These are phyloP conservation scores for Amaranthus tricolor DNA, from an alignment of 179 eudicot genomes.

Conservation along the genomic window DNA sequence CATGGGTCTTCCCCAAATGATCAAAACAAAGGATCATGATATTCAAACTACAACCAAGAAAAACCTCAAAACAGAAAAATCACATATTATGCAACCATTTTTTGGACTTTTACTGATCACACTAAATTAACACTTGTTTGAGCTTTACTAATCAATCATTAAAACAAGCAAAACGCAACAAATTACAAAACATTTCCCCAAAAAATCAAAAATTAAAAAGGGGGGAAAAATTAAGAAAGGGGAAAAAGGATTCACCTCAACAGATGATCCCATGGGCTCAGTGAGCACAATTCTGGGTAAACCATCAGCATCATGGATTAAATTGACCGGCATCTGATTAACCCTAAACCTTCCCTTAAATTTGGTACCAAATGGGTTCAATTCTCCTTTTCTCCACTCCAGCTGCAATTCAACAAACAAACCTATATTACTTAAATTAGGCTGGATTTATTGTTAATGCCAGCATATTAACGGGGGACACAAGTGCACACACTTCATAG, in stretches of 20 bases:
- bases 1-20: background rate
- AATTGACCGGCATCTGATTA: conserved; percentile 36
- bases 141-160: background rate
- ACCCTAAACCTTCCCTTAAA: conserved; percentile 30
- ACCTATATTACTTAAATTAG: no score
- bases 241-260: conserved; percentile 50
- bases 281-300: conserved; percentile 47
- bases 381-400: conserved; percentile 34
- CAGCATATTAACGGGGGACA: no score
- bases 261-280: conserved; percentile 78
- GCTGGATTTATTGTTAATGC: no score
- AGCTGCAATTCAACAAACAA: conserved; percentile 27
- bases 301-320: conserved; percentile 53
- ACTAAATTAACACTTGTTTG: no score
- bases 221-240: background rate
- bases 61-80: background rate
- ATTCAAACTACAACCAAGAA: background rate
- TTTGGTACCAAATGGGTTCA: conserved; percentile 35
- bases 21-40: background rate
- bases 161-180: background rate
- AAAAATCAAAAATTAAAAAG: background rate
- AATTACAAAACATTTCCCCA: background rate
- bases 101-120: background rate
- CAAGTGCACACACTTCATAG: no score
- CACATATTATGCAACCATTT: background rate